Evolutionary conservation across 495 filamentous ascomycete genomes (phyloP).

Genomic region (Alectoria sarmentosa): DNA sequence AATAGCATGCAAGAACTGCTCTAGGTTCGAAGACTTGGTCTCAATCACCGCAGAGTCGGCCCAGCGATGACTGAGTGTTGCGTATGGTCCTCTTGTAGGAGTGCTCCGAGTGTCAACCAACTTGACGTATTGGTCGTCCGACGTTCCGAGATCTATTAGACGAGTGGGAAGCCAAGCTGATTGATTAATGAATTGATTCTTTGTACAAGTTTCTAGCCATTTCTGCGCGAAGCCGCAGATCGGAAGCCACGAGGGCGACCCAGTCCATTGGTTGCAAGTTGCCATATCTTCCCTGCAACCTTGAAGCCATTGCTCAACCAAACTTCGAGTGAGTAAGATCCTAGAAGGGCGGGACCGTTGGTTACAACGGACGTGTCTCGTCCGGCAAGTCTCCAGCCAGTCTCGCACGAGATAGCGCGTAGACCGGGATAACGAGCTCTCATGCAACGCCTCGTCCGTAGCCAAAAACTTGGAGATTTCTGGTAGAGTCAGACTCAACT

Average conservation of each 20-base stretch:
- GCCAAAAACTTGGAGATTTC: background rate
- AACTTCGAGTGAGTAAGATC: background rate
- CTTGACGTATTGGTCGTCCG: background rate
- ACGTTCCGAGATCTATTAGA: background rate
- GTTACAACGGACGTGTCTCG: background rate
- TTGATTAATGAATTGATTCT: no score
- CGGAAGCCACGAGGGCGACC: background rate
- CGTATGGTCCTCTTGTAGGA: background rate
- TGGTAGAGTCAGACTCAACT: background rate
- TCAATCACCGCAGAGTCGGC: background rate
- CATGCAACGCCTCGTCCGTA: background rate
- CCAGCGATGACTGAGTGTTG: background rate
- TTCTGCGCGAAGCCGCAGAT: background rate
- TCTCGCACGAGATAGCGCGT: background rate
- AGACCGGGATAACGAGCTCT: background rate
- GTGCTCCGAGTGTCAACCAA: background rate
- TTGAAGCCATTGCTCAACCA: background rate
- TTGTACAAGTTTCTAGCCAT: background rate
- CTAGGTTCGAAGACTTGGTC: background rate
- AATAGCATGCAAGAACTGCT: background rate
- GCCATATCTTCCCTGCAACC: background rate
- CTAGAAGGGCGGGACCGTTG: conserved; percentile 1
- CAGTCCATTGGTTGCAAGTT: background rate
- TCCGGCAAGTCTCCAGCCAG: background rate
- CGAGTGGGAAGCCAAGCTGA: background rate